Evolutionary conservation across 345 rosid species (phyloP).

Genomic region (Erucastrum elatum): DNA sequence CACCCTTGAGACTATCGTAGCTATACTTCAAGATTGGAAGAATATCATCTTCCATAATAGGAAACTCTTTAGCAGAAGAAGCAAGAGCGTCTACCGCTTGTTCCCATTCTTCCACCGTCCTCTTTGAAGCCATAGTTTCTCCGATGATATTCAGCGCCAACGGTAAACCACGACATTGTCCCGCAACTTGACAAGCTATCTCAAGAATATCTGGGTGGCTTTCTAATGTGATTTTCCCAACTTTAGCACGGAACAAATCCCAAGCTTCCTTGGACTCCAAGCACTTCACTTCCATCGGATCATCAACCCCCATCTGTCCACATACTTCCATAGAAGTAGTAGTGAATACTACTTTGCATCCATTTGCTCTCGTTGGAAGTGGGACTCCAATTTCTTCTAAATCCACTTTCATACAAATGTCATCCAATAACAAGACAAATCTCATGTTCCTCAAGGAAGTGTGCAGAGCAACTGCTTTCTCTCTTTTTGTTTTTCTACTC

Average conservation of each 20-base stretch:
- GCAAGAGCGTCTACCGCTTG: not conserved
- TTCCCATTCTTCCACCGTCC: not conserved
- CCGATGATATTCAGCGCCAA: not conserved
- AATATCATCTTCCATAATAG: no score
- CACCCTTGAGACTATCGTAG: no score
- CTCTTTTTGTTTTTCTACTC: not conserved
- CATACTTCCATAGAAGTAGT: not conserved
- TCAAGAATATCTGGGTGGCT: not conserved
- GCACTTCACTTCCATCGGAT: not conserved
- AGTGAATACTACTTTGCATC: not conserved
- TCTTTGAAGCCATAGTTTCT: not conserved
- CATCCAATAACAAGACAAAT: not conserved
- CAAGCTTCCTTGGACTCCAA: not conserved
- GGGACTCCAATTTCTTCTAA: not conserved
- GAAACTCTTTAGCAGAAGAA: no score
- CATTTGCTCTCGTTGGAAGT: not conserved
- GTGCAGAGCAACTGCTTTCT: not conserved
- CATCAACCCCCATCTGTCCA: not conserved
- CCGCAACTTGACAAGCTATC: not conserved
- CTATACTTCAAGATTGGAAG: no score
- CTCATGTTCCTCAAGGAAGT: not conserved
- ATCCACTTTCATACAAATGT: not conserved
- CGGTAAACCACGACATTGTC: not conserved
- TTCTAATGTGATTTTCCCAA: not conserved
- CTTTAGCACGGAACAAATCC: not conserved